Evolutionary conservation across 2,329 filamentous ascomycete genomes (phyloP).

Genomic region (Fusarium buxicola): DNA sequence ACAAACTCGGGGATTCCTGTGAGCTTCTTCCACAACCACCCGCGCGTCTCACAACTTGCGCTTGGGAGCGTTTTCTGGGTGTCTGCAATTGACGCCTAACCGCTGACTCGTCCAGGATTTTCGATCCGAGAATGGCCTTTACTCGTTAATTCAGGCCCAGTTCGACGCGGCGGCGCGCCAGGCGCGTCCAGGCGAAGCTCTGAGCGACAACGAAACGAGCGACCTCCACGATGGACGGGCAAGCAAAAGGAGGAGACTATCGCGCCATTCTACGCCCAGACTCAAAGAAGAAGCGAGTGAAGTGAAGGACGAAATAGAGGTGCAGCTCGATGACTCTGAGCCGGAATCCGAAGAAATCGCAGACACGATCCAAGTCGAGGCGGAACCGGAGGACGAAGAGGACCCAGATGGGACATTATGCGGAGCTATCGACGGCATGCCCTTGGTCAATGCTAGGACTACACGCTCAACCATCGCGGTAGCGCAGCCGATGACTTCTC

Average conservation of each 20-base stretch:
- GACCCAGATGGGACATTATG: conserved; percentile 4
- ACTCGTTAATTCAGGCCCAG: conserved; percentile 77
- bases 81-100: conserved; percentile 2
- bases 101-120: conserved; percentile 66
- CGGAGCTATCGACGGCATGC: conserved; percentile 5
- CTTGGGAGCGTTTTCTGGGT: conserved; percentile 1
- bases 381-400: conserved; percentile 30
- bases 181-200: conserved; percentile 44
- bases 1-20: conserved; percentile 82
- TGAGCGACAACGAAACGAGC: conserved; percentile 36
- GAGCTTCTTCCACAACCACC: conserved; percentile 37
- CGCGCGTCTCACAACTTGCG: conserved; percentile 18
- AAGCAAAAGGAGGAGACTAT: conserved; percentile 52
- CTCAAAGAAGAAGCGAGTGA: conserved; percentile 18
- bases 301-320: conserved; percentile 42
- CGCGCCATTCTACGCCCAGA: conserved; percentile 36
- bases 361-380: conserved; percentile 35
- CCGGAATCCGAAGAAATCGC: conserved; percentile 28
- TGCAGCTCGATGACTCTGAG: conserved; percentile 33
- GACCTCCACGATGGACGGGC: conserved; percentile 37
- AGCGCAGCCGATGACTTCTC: conserved; percentile 48
- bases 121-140: conserved; percentile 77
- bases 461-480: conserved; percentile 39
- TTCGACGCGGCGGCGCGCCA: conserved; percentile 66
- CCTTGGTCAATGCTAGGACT: conserved; percentile 31